Base-by-base conservation (phyloP, 2,329 filamentous ascomycete genomes). In the Dothidotthia symphoricarpi region DNA sequence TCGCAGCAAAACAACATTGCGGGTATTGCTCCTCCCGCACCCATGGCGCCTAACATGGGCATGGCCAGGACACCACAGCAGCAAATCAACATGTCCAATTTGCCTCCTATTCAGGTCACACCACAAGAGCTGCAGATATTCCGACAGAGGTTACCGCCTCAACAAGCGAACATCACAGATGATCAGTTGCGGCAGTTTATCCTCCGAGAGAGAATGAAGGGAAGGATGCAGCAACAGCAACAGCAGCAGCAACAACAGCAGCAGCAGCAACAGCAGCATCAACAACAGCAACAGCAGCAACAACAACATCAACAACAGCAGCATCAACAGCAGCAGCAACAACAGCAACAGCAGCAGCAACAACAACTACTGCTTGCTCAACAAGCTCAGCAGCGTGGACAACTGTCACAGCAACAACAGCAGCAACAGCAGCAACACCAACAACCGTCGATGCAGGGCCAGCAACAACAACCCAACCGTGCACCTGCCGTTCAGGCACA, bases 51-150 rank as follows among this genome's bases (percentile, higher is more conserved):
- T 7, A 55, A 51, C 11, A 54, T 59, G 37, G 53, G 47, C 13
- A 57, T 53, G 25, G 52, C 45, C 8, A 51, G 59, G 16, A 47
- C 51, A 34, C 54, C 53, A 6, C 63, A 61, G 34, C 61, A 51
- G 31, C 55, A 56, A 31, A 43, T 52, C 12, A 59, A 55, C 16
- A 58, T 64, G 48, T 43, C 48, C 6, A 51, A 49, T 19, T 38
- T 63, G 39, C 45, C 46, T 12, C 43, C 48, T 7, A 41, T 60
- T 4, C 63, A 53, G 24, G 60, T 67, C 15, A 67, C 66, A 0
- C 55, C 61, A 4, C 61, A 71, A 32, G 71, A 75, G 13, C 54
- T 75, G 13, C 56, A 66, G 31, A 46, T 47, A 14, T 63, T 69
- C 43, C 64, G 71, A 24, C 47, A 52, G 31, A 59, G 51, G 24